A percentile compares a stretch with the other conserved stretches of the same genome.
Evolutionary conservation across 202 grass and related monocot species (phyloP).

Genomic region (Setaria italica): DNA sequence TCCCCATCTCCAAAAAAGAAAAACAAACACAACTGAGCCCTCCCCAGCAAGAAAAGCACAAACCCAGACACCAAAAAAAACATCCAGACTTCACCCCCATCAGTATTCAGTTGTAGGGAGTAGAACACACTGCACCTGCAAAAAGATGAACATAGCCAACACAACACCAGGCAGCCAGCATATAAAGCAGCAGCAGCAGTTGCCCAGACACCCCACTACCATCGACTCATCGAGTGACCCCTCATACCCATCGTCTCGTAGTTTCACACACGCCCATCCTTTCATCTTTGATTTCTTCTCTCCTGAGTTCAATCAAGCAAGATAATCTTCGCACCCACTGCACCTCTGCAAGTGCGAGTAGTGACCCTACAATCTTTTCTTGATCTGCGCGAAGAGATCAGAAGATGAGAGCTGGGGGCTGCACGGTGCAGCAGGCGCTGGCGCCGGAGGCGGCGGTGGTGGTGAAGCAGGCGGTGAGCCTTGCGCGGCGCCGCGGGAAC

Average conservation of each 20-base stretch:
- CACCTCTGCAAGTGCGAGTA: not conserved
- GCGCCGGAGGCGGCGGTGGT: slow-evolving; percentile 66
- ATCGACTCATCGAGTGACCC: not conserved
- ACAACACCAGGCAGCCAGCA: slow-evolving; percentile 15
- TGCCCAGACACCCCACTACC: slow-evolving; percentile 15
- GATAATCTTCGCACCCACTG: not conserved
- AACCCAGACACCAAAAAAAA: slow-evolving; percentile 34
- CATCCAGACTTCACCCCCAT: slow-evolving; percentile 17
- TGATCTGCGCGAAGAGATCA: not conserved
- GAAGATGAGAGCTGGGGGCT: slow-evolving; percentile 73
- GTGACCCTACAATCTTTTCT: not conserved
- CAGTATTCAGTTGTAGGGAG: not conserved
- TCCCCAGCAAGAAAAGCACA: slow-evolving; percentile 66
- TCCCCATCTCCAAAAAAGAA: not conserved
- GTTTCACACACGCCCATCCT: not conserved
- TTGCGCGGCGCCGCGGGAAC: slow-evolving; percentile 68
- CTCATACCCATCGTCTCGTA: not conserved
- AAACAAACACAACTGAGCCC: slow-evolving; percentile 29
- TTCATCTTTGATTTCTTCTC: not conserved
- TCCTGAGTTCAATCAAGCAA: not conserved
- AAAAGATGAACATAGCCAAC: slow-evolving; percentile 46
- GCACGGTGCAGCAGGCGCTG: slow-evolving; percentile 75
- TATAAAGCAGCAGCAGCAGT: slow-evolving; percentile 47
- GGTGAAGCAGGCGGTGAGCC: slow-evolving; percentile 73
- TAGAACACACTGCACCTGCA: slow-evolving; percentile 35